Conservation (phyloP, 768 basidiomycete species). For the Pleurotus giganteus region DNA sequence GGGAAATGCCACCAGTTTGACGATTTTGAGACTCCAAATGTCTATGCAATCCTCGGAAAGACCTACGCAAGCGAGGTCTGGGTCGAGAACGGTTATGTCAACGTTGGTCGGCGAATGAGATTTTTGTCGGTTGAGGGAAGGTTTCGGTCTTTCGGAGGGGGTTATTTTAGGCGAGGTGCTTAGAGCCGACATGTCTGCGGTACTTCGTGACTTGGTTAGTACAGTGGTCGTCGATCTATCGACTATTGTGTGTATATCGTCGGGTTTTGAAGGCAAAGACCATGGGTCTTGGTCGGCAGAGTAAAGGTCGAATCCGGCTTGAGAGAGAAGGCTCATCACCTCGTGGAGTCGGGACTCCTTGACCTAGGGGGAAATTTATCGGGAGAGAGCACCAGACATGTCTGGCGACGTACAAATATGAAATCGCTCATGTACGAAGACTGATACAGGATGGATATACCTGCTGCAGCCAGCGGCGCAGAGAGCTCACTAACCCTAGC, state of each 20-base stretch:
- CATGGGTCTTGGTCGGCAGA: constrained; percentile 35
- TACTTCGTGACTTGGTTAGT: constrained; percentile 46
- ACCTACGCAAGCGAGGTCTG: constrained; percentile 76
- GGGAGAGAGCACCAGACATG: constrained; percentile 12
- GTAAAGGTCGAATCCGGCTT: constrained; percentile 67
- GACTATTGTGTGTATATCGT: constrained; percentile 21
- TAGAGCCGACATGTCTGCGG: constrained; percentile 28
- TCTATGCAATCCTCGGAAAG: constrained; percentile 66
- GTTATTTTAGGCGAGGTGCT: constrained; percentile 7
- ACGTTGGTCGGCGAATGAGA: constrained; percentile 54
- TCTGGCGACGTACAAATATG: constrained; percentile 57
- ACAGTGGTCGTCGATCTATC: constrained; percentile 28
- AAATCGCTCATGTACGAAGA: constrained; percentile 83
- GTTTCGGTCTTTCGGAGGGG: not conserved
- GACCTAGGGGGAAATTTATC: constrained; percentile 39
- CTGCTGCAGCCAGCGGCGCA: constrained; percentile 69
- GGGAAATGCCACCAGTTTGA: constrained; percentile 76
- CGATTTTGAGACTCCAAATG: constrained; percentile 73
- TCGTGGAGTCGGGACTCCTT: constrained; percentile 64
- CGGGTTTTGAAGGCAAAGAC: constrained; percentile 15
- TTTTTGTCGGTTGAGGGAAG: constrained; percentile 26
- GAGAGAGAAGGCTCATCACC: constrained; percentile 56
- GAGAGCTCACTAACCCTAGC: constrained; percentile 76
- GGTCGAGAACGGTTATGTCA: constrained; percentile 61
- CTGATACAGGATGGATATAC: constrained; percentile 81